Evolutionary conservation across 805 yeast genomes (phyloP).

Genomic region (Candida taoyuanica): DNA sequence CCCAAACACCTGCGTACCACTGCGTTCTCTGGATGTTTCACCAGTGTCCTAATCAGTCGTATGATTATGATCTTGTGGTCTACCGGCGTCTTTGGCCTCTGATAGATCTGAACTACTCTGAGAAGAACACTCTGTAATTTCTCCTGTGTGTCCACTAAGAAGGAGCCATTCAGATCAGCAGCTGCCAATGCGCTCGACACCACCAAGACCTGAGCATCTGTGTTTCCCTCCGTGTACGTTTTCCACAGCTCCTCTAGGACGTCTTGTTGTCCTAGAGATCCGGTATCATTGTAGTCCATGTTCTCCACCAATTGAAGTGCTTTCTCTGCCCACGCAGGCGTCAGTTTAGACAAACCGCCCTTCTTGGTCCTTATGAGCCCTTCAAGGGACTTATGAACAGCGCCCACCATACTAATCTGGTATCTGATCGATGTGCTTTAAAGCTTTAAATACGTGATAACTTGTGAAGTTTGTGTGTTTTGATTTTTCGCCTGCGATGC

Average conservation of each 20-base stretch:
- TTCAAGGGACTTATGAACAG: constrained; percentile 1
- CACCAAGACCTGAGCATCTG: constrained; percentile 12
- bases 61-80: constrained; percentile 4
- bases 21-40: background rate
- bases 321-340: constrained; percentile 4
- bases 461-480: no score
- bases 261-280: background rate
- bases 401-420: no score
- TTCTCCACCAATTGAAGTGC: constrained; percentile 1
- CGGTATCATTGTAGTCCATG: background rate
- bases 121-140: constrained; percentile 8
- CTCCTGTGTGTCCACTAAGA: constrained; percentile 4
- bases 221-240: constrained; percentile 1
- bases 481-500: no score
- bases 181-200: constrained; percentile 1
- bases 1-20: constrained; percentile 6
- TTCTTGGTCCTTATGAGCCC: constrained; percentile 1
- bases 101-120: constrained; percentile 17
- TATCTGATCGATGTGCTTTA: no score
- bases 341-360: constrained; percentile 2
- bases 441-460: no score
- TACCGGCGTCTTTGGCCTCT: constrained; percentile 5
- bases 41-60: constrained; percentile 4
- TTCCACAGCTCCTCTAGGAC: constrained; percentile 3
- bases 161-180: background rate